Evolutionary conservation across 805 yeast species (phyloP), one percentile per base, ranked within the genome.

Genomic region (Brettanomyces bruxellensis): DNA sequence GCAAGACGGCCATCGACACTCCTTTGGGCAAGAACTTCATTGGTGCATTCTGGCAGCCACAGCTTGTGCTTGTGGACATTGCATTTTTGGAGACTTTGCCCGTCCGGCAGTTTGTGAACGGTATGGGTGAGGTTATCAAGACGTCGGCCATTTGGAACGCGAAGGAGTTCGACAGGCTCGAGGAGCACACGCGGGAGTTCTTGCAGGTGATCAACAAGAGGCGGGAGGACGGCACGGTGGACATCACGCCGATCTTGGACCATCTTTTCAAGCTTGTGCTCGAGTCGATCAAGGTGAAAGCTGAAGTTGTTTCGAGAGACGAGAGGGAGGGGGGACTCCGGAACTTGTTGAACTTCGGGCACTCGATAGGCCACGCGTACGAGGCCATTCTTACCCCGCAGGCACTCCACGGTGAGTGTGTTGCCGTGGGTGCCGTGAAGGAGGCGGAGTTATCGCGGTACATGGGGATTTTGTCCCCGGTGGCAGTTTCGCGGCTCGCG

Each of bases 91-190:
- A 82, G 52, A 85, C 97, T 14, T 73, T 93, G 49, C 97, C 98
- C 1, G 82, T 81, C 45, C 79, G 99, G 57, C 98, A 93, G 65
- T 88, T 93, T 64, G 86, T 93, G 57, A 93, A 93, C 61, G 99
- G 99, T 50, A 93, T 93, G 90, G 96, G 96, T 4, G 99, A 93
- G 67, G 96, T 93, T 43, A 83, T 93, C 56, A 93, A 93, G 68
- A 93, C 99, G 13, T 98, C 98, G 22, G 96, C 97, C 25, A 90
- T 93, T 59, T 93, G 98, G 98, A 83, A 90, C 62, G 96, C 86
- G 52, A 71, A 59, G 0, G 99, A 93, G 61, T 93, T 93, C 63
- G 70, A 82, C 38, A 74, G 98, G 53, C 75, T 93, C 49, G 99
- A 93, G 65, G 66, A 71, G 32, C 79, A 88, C 60, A 81, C 95